A percentile compares a stretch with the other conserved stretches of the same genome.
These are phyloP conservation scores for Sugiyamaella qingdaonensis DNA, from an alignment of 805 yeast species.

Conservation along the genomic window DNA sequence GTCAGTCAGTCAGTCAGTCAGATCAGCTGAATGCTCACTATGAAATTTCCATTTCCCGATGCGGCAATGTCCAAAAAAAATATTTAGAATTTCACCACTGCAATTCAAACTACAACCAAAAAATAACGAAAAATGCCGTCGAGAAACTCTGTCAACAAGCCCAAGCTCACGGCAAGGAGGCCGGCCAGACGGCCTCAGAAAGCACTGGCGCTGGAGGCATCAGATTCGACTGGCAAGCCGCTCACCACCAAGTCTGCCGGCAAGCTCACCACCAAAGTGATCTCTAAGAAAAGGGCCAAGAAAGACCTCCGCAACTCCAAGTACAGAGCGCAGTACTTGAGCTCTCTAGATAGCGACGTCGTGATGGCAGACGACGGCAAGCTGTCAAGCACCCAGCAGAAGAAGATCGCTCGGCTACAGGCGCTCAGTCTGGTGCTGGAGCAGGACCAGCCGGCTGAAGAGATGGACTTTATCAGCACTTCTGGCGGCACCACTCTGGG, in stretches of 20 bases:
- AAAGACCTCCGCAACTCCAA: slow-evolving; percentile 76
- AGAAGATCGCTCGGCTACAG: slow-evolving; percentile 36
- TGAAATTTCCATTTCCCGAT: not conserved
- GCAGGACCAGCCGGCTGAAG: slow-evolving; percentile 50
- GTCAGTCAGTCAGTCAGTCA: too few species aligned
- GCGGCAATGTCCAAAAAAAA: slow-evolving; percentile 2
- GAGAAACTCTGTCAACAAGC: slow-evolving; percentile 76
- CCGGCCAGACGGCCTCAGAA: slow-evolving; percentile 19
- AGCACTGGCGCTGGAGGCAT: slow-evolving; percentile 16
- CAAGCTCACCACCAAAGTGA: slow-evolving; percentile 44
- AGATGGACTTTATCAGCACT: slow-evolving; percentile 38
- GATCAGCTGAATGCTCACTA: not conserved
- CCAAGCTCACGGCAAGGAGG: slow-evolving; percentile 45
- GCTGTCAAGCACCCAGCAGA: slow-evolving; percentile 23
- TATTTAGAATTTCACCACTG: not conserved
- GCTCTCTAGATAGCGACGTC: slow-evolving; percentile 27
- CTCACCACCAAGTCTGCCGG: slow-evolving; percentile 14
- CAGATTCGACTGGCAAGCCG: slow-evolving; percentile 6
- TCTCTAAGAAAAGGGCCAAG: slow-evolving; percentile 73
- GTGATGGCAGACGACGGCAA: slow-evolving; percentile 42
- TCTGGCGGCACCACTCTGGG: slow-evolving; percentile 84
- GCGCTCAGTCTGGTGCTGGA: slow-evolving; percentile 43
- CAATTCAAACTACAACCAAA: not conserved
- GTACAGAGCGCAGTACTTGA: slow-evolving; percentile 57
- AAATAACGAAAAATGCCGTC: slow-evolving; percentile 56